A percentile compares a stretch with the other conserved stretches of the same genome.
phyloP scores from a whole-genome alignment of 371 early-diverging fungal genomes.

The Blakeslea trispora region DNA sequence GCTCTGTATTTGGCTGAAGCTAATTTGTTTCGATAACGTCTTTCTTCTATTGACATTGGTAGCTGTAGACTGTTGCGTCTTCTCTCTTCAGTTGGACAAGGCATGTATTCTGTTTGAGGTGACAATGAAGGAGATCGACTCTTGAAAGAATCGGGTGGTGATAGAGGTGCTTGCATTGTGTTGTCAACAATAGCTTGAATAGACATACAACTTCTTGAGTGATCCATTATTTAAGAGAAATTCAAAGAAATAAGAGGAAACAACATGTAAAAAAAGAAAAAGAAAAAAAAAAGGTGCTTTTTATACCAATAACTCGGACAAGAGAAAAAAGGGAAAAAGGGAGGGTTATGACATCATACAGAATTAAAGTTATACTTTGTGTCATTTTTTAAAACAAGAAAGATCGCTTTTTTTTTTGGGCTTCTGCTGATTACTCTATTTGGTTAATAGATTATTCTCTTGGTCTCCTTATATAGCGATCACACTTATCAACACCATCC shows the following conservation, averaged over 20 bases:
- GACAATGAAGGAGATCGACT: conserved; percentile 23
- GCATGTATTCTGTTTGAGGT: conserved; percentile 13
- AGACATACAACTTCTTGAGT: conserved; percentile 34
- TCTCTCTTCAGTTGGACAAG: conserved; percentile 6
- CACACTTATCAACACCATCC: conserved; percentile 70
- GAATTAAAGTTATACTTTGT: conserved; percentile 5
- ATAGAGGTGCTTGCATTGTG: conserved; percentile 20
- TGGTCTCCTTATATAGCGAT: conserved; percentile 19
- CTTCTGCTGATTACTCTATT: neutral
- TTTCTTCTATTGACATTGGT: conserved; percentile 27
- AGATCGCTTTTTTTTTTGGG: conserved; percentile 6
- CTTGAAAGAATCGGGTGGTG: conserved; percentile 31
- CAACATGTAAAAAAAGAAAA: conserved; percentile 4
- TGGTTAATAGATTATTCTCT: neutral
- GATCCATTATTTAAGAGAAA: conserved; percentile 21
- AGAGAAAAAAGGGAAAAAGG: too few species aligned
- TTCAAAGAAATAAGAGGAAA: neutral
- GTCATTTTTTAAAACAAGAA: neutral
- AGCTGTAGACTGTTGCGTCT: conserved; percentile 15
- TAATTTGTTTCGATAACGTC: conserved; percentile 24
- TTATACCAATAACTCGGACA: neutral
- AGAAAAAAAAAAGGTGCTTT: conserved; percentile 11
- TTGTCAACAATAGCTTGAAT: conserved; percentile 33
- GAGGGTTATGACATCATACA: neutral
- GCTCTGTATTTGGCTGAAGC: conserved; percentile 34